phyloP scores from a whole-genome alignment of 2,329 filamentous ascomycete genomes.

The Lasiodiplodia sp. region DNA sequence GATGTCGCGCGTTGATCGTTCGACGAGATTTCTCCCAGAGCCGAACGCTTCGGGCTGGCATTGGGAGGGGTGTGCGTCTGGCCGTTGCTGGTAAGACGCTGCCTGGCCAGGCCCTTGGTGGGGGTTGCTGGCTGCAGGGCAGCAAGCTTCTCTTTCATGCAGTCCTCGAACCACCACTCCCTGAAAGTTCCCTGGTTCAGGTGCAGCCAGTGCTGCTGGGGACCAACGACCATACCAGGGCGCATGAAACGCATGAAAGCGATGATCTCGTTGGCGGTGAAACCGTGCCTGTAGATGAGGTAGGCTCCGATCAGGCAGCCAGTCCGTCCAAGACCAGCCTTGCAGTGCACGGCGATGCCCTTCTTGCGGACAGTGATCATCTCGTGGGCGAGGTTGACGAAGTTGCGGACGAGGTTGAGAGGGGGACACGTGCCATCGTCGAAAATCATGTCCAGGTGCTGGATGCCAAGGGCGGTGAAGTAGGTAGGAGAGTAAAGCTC shows the following conservation, averaged over 20 bases:
- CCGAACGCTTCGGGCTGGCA: conserved; percentile 76
- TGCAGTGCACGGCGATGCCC: conserved; percentile 97
- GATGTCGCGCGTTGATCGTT: conserved; percentile 65
- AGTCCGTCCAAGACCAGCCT: conserved; percentile 92
- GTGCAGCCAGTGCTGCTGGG: conserved; percentile 98
- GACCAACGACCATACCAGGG: conserved; percentile 97
- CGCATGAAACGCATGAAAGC: conserved; percentile 99
- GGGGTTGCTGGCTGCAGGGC: conserved; percentile 64
- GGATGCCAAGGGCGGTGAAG: conserved; percentile 93
- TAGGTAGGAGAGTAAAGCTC: conserved; percentile 96
- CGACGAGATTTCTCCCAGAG: conserved; percentile 91
- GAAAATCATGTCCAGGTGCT: conserved; percentile 99
- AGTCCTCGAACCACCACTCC: conserved; percentile 92
- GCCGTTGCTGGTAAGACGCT: conserved; percentile 65
- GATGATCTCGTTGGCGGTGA: conserved; percentile 96
- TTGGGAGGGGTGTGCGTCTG: conserved; percentile 87
- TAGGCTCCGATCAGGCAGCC: conserved; percentile 97
- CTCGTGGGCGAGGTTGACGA: conserved; percentile 92
- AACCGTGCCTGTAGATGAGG: conserved; percentile 95
- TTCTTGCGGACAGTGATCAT: conserved; percentile 91
- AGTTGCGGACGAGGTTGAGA: conserved; percentile 86
- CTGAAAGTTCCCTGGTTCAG: conserved; percentile 95
- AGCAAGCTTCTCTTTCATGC: conserved; percentile 82
- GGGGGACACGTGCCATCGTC: conserved; percentile 97
- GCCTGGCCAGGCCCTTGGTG: conserved; percentile 59